Base-by-base conservation (phyloP, 345 rosid genomes). In the Eutrema japonicum region DNA sequence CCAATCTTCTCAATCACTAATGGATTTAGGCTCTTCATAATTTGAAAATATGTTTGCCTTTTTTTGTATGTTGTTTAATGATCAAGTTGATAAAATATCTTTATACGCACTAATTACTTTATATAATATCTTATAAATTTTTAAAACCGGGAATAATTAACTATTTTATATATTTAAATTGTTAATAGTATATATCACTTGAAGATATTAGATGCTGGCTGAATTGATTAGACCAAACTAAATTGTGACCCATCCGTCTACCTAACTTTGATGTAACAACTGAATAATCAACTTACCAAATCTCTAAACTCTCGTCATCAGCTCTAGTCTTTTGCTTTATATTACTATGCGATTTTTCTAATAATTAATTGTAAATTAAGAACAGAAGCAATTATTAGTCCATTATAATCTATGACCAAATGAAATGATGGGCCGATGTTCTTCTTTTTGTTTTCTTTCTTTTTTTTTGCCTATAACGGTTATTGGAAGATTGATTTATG, bases 191-290 rank as follows among this genome's bases (percentile, higher is more conserved):
- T 63, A 30, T n/a, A 41, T 3, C n/a, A 16, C 16, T 7, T 37
- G 8, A 6, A 46, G 38, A 54, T 32, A 54, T 32, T 13, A 54
- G 29, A 70, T 37, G 57, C 35, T 61, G 42, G 30, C 22, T 29
- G 35, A 53, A 72, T 46, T 72, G 63, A 52, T 63, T 46, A 64
- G 65, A 35, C 50, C 59, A 27, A 73, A 45, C 57, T 65, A 46
- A 56, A 38, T 2, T 56, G 50, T 48, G 59, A 66, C 43, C 11
- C 14, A 37, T 8, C 51, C 11, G 11, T 36, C 50, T 47, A 65
- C 38, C 71, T 65, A 73, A 56, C 48, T 37, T 73, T 66, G 72
- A 73, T 73, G 71, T 73, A 65, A 65, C 66, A 38, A 16, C 29
- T 65, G 10, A 55, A 47, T 29, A 46, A 47, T 73, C 51, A 54